Evolutionary conservation across 306 rosid species (phyloP).

Genomic region (Pachyrhizus erosus): DNA sequence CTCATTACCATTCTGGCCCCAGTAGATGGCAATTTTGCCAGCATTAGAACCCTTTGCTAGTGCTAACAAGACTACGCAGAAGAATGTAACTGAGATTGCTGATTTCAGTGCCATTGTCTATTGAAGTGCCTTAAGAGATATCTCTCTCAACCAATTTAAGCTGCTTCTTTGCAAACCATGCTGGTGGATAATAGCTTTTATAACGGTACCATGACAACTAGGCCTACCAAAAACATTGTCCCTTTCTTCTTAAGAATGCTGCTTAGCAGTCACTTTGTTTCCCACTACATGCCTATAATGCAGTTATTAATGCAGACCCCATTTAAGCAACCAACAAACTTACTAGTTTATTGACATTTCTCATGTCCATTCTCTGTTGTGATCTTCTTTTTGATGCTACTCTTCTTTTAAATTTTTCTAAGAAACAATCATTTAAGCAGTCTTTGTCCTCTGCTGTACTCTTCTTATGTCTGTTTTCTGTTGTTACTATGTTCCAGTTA

Average conservation of each 20-base stretch:
- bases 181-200: slow-evolving; percentile 35
- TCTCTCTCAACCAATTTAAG: neutral
- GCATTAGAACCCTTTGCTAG: slow-evolving; percentile 35
- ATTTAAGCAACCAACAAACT: neutral
- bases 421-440: no score
- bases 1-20: slow-evolving; percentile 55
- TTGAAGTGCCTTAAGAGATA: neutral
- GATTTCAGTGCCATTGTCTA: slow-evolving; percentile 33
- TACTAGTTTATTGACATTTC: neutral
- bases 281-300: slow-evolving; percentile 2
- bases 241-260: slow-evolving; percentile 10
- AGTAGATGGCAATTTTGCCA: slow-evolving; percentile 49
- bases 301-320: neutral
- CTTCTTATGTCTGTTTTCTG: no score
- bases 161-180: slow-evolving; percentile 11
- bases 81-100: slow-evolving; percentile 29
- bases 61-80: slow-evolving; percentile 36
- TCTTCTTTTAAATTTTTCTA: no score
- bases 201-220: slow-evolving; percentile 11
- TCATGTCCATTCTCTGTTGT: no score
- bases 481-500: no score
- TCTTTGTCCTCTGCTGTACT: no score
- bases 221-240: neutral
- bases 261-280: slow-evolving; percentile 34
- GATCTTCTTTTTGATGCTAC: no score